These are phyloP conservation scores for Penicillium parvum DNA, from an alignment of 495 filamentous ascomycete species.

Conservation along the genomic window DNA sequence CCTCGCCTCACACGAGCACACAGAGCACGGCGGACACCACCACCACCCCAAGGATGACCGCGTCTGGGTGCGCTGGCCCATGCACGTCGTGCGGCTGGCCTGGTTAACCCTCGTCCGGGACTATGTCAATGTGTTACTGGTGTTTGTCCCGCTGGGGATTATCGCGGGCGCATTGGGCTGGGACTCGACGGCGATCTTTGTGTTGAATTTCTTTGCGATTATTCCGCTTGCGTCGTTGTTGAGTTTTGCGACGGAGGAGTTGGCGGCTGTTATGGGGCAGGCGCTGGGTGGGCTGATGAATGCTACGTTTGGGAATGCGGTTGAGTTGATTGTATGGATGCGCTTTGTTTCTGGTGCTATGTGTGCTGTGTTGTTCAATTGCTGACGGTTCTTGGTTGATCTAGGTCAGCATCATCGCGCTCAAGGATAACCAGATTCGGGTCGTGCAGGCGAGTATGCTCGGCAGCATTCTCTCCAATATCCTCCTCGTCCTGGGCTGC, in stretches of 20 bases:
- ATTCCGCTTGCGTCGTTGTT: slow-evolving; percentile 88
- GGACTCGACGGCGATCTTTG: slow-evolving; percentile 74
- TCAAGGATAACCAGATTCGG: slow-evolving; percentile 80
- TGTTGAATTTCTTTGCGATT: slow-evolving; percentile 93
- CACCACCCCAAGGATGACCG: slow-evolving; percentile 34
- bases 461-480: slow-evolving; percentile 92
- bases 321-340: slow-evolving; percentile 94
- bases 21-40: slow-evolving; percentile 11
- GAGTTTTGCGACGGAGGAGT: slow-evolving; percentile 93
- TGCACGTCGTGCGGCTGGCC: slow-evolving; percentile 44
- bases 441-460: slow-evolving; percentile 98
- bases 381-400: slow-evolving; percentile 10
- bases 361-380: slow-evolving; percentile 4
- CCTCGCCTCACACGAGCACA: slow-evolving; percentile 12
- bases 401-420: slow-evolving; percentile 89
- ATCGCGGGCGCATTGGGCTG: slow-evolving; percentile 66
- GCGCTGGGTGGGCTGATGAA: slow-evolving; percentile 90
- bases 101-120: slow-evolving; percentile 57
- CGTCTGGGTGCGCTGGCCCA: slow-evolving; percentile 54
- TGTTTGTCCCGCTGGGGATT: slow-evolving; percentile 90
- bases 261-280: slow-evolving; percentile 78
- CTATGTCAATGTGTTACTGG: slow-evolving; percentile 79
- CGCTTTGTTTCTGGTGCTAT: slow-evolving; percentile 10
- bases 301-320: slow-evolving; percentile 95
- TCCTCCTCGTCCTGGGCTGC: slow-evolving; percentile 91